These are phyloP conservation scores for Candida ortonii DNA, from an alignment of 805 yeast genomes.

Conservation along the genomic window DNA sequence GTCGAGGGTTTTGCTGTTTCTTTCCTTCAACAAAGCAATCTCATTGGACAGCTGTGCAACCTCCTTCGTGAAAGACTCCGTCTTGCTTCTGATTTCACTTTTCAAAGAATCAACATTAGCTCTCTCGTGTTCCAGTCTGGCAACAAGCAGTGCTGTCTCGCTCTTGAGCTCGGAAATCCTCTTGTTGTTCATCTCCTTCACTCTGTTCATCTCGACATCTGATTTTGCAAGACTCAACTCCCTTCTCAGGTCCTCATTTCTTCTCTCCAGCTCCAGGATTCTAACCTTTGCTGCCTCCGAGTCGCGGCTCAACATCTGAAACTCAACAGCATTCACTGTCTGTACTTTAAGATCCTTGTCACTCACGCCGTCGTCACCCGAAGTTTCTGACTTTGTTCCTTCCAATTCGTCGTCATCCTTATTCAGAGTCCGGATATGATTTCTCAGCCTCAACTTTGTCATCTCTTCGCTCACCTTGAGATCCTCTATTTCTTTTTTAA, in stretches of 20 bases:
- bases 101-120: conserved; percentile 26
- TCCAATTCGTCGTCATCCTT: conserved; percentile 21
- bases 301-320: conserved; percentile 71
- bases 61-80: conserved; percentile 45
- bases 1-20: conserved; percentile 54
- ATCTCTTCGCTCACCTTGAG: conserved; percentile 64
- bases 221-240: conserved; percentile 57
- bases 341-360: conserved; percentile 19
- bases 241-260: conserved; percentile 72
- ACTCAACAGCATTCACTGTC: conserved; percentile 45
- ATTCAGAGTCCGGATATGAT: conserved; percentile 44
- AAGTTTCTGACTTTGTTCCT: conserved; percentile 8
- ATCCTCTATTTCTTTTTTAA: conserved; percentile 59
- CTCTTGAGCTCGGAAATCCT: conserved; percentile 58
- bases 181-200: conserved; percentile 42
- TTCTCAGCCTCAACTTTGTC: conserved; percentile 53
- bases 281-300: conserved; percentile 68
- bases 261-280: conserved; percentile 64
- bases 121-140: conserved; percentile 53
- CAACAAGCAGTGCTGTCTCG: conserved; percentile 62
- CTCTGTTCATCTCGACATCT: conserved; percentile 40
- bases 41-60: conserved; percentile 47
- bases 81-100: conserved; percentile 27
- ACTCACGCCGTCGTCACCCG: conserved; percentile 4
- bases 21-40: conserved; percentile 45